phyloP scores from a whole-genome alignment of 805 yeast genomes.

The Wickerhamiella occidentalis region DNA sequence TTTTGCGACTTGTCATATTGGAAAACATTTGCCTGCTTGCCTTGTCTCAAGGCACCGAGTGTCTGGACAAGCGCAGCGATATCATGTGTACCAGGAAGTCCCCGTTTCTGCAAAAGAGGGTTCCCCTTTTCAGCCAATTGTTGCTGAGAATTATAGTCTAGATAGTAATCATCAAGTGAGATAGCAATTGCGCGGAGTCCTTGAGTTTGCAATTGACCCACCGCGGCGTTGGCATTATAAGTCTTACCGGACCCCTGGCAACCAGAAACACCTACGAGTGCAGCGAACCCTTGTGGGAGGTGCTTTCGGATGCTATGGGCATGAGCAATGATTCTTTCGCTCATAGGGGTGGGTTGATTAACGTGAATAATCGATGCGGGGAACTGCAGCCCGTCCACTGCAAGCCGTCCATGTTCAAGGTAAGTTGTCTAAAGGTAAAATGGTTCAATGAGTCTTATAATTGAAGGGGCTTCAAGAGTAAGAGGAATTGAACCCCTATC shows the following conservation, averaged over 20 bases:
- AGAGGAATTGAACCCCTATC: too few species aligned
- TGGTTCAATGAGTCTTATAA: too few species aligned
- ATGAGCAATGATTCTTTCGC: background rate
- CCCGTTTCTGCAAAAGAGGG: conserved; percentile 59
- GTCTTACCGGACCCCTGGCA: conserved; percentile 33
- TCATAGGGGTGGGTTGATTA: background rate
- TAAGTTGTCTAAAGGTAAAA: too few species aligned
- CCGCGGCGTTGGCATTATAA: conserved; percentile 22
- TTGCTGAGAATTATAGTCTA: conserved; percentile 51
- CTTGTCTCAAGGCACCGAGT: conserved; percentile 27
- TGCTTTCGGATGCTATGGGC: background rate
- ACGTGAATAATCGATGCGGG: background rate
- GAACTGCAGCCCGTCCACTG: too few species aligned
- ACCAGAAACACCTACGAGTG: conserved; percentile 26
- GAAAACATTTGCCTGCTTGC: conserved; percentile 38
- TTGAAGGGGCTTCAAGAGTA: too few species aligned
- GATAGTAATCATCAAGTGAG: conserved; percentile 81
- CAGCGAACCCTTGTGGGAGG: background rate
- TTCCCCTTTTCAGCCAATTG: conserved; percentile 37
- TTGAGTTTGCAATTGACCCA: conserved; percentile 25
- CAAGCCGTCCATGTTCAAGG: too few species aligned
- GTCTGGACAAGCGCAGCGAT: conserved; percentile 32
- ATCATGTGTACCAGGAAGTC: conserved; percentile 93
- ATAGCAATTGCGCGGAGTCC: conserved; percentile 32
- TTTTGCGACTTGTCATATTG: conserved; percentile 63